phyloP scores from a whole-genome alignment of 1,139 yeast species.

The Hyphopichia buzzinii region DNA sequence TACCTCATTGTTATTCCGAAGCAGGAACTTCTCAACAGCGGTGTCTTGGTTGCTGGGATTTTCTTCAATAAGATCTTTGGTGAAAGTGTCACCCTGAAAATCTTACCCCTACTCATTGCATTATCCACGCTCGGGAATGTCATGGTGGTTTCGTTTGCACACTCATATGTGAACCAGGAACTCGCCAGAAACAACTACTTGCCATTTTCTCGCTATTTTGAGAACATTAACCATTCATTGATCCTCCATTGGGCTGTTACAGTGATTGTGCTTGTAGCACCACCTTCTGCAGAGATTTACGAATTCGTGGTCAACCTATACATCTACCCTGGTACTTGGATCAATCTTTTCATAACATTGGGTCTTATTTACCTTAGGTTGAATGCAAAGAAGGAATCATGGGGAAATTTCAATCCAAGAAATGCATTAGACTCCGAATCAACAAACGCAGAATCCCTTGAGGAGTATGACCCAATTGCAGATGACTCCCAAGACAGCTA shows the following conservation, averaged over 20 bases:
- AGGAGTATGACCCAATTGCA: conserved; percentile 6
- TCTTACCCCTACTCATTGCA: conserved; percentile 72
- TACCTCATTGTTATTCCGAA: conserved; percentile 77
- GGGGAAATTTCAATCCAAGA: conserved; percentile 26
- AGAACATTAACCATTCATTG: conserved; percentile 47
- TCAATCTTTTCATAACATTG: conserved; percentile 38
- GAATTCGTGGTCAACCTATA: conserved; percentile 49
- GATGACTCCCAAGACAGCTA: conserved; percentile 4
- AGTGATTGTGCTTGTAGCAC: conserved; percentile 41
- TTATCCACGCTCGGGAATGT: conserved; percentile 77
- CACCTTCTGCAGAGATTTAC: conserved; percentile 48
- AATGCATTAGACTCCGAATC: background rate
- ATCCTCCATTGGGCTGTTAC: conserved; percentile 49
- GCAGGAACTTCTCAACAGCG: conserved; percentile 56
- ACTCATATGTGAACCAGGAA: conserved; percentile 74
- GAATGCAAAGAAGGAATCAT: conserved; percentile 26
- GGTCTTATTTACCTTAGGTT: conserved; percentile 43
- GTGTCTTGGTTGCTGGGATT: conserved; percentile 70
- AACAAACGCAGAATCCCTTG: conserved; percentile 5
- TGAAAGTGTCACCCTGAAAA: conserved; percentile 53
- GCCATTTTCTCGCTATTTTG: conserved; percentile 62
- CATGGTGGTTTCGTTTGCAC: conserved; percentile 73
- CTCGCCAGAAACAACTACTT: conserved; percentile 69
- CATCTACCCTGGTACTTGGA: conserved; percentile 54
- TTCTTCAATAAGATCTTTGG: conserved; percentile 78